These are phyloP conservation scores for Leishmania martiniquensis DNA, from an alignment of 208 protist genomes.

Conservation along the genomic window DNA sequence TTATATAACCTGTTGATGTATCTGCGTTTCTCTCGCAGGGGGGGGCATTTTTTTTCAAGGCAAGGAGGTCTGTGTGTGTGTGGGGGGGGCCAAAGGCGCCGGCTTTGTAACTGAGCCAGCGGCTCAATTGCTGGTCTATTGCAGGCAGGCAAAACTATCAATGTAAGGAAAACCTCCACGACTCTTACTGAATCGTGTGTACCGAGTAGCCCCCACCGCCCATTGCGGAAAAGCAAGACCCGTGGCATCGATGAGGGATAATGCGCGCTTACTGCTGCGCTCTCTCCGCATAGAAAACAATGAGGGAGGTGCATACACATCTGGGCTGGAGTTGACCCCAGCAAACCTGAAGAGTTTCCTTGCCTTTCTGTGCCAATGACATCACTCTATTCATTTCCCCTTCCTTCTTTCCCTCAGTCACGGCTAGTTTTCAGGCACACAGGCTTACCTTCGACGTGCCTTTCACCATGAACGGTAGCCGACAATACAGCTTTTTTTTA, in stretches of 20 bases:
- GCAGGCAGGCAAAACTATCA: too few species aligned
- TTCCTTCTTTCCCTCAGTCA: neutral
- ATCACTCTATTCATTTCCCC: neutral
- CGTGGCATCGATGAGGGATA: neutral
- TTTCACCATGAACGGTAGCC: neutral
- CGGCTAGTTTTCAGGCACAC: neutral
- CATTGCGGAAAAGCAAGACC: too few species aligned
- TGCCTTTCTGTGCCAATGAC: neutral
- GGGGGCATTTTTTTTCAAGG: too few species aligned
- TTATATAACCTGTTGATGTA: too few species aligned
- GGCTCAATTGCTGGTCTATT: too few species aligned
- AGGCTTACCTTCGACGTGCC: neutral
- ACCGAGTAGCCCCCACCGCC: too few species aligned
- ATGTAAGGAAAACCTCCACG: too few species aligned
- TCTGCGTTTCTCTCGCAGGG: too few species aligned
- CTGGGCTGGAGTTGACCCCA: neutral
- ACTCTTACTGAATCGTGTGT: too few species aligned
- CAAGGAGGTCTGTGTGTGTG: too few species aligned
- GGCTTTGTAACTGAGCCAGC: too few species aligned
- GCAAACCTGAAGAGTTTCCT: neutral
- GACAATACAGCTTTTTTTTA: slow-evolving; percentile 44
- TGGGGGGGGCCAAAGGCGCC: too few species aligned
- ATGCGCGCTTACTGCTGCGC: neutral
- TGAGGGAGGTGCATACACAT: neutral
- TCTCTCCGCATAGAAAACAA: neutral